Conservation (phyloP, 208 protist genomes). For the Balamuthia mandrillaris region DNA sequence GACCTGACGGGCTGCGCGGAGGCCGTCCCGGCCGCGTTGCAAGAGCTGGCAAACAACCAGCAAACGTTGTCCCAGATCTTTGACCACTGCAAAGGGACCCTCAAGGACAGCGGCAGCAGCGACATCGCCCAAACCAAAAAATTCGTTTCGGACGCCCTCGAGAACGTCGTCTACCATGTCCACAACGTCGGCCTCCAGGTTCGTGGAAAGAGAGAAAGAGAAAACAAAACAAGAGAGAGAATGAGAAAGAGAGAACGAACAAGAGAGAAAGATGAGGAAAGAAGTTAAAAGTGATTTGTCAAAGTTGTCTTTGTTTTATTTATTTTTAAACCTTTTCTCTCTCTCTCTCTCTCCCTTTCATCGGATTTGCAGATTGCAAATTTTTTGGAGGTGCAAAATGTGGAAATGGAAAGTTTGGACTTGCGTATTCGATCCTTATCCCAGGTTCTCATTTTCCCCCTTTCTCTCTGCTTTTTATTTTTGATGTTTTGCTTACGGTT, state of each 20-base stretch:
- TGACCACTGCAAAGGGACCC: no score
- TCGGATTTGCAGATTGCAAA: conserved; percentile 36
- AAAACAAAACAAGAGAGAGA: not conserved
- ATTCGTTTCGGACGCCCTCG: conserved; percentile 31
- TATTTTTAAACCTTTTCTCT: not conserved
- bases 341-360: no score
- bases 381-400: conserved; percentile 34
- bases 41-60: no score
- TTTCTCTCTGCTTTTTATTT: not conserved
- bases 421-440: not conserved
- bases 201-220: not conserved
- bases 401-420: conserved; percentile 23
- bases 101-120: no score
- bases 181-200: conserved; percentile 39
- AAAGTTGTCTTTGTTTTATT: not conserved
- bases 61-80: no score
- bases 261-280: not conserved
- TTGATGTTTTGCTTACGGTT: not conserved
- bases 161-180: conserved; percentile 41
- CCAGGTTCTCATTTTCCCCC: not conserved
- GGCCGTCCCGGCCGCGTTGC: no score
- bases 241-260: not conserved
- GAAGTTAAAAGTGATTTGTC: not conserved
- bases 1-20: no score
- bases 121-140: no score